Base-by-base conservation (phyloP, 2,329 filamentous ascomycete genomes). In the Colletotrichum cereale region DNA sequence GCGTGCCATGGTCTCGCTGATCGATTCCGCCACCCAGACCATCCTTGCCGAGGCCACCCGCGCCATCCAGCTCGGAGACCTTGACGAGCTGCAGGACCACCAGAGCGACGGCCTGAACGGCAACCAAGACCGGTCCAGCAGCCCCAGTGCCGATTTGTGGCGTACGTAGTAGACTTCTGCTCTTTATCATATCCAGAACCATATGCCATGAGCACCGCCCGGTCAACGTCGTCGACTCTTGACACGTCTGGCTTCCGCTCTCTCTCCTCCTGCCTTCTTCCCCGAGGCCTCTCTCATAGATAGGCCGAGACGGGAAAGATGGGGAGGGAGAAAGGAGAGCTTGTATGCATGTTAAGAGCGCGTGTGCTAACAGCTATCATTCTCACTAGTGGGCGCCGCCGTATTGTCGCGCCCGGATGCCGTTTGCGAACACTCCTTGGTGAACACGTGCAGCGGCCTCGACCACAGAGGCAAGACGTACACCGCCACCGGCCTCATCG, bases 1-100 rank as follows among this genome's bases (percentile, higher is more conserved):
- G 71, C 82, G 86, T 47, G 82, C 81, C 52, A 83, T 88, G 78
- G 82, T 88, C 29, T 85, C 85, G 61, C 77, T 88, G 24, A 83
- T 87, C 62, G 84, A 85, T 71, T 77, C 78, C 6, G 77, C 80
- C 3, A 81, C 79, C 14, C 85, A 88, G 77, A 87, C 85, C 66
- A 83, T 88, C 60, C 80, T 89, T 52, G 86, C 86, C 47, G 86
- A 88, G 74, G 84, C 84, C 11, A 88, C 86, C 1, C 81, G 80
- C 56, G 84, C 82, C 1, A 73, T 86, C 4, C 82, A 84, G 6
- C 76, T 86, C 8, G 79, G 73, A 5, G 71, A 80, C 29, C 75
- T 78, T 3, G 80, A 80, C 12, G 14, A 18, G 2, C 26, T 63
- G 12, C 48, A 44, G n/a, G 48, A 66, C 40, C 40, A 36, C 10